Base-by-base conservation (phyloP, 345 rosid species). In the Eucalyptus cloeziana region DNA sequence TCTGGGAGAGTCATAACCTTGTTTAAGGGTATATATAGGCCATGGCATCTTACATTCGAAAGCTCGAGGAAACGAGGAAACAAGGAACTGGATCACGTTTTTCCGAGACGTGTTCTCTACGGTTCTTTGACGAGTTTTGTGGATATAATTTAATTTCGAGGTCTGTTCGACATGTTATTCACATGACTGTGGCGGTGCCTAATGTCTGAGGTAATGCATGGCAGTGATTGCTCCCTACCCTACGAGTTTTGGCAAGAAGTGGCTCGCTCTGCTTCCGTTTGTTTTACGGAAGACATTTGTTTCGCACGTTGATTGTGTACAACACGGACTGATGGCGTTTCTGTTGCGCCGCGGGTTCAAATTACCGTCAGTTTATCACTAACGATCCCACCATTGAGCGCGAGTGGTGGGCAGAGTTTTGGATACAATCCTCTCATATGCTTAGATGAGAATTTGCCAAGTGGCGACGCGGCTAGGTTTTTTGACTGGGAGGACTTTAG, bases 371-470 rank as follows among this genome's bases (percentile, higher is more conserved):
- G 33, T 13, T 30, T 30, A 14, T 62, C 33, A 62, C 71, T 62
- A 62, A 62, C 16, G 33, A 3, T 30, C 33, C 71, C 31, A 30
- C 33, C 33, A 30, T 13, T 30, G 69, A 62, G 33, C 3, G 71
- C 71, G 71, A 62, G 71, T 27, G 33, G 33, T 13, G 3, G 8
- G 71, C 33, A 13, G 2, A 30, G 31, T 69, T 62, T 8, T 62
- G 58, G 50, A 91, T 89, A 88, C 83, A 16, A 60, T 87, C 90
- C 7, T 91, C 91, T 92, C 91, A 90, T 12, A 86, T 14, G 54
- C 90, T 86, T 2, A 90, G 87, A 81, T 88, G 91, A 87, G 19
- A 92, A 86, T 76, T 52, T 13, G 91, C 83, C 25, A 90, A 88
- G 40, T 51, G 87, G 40, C 31, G n/a, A 27, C 90, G 91, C 44